phyloP scores from a whole-genome alignment of 2,329 filamentous ascomycete species.

The Pestalotiopsis sp. region DNA sequence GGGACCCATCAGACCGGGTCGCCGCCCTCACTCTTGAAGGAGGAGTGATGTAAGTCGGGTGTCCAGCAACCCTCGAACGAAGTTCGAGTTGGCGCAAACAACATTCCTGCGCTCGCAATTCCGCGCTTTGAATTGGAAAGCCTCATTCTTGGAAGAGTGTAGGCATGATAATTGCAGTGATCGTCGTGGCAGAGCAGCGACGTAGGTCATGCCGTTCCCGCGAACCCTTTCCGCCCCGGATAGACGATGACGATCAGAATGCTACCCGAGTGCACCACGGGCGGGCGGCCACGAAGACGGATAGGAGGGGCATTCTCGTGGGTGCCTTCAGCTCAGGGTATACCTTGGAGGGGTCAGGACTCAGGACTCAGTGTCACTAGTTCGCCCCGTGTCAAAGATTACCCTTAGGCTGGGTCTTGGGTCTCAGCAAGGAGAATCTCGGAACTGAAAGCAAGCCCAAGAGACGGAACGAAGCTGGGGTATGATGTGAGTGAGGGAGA shows the following conservation, averaged over 20 bases:
- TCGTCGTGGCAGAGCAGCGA: too few relatives aligned
- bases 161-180: too few relatives aligned
- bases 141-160: not conserved
- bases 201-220: not conserved
- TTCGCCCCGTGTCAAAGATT: constrained; percentile 5
- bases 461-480: not conserved
- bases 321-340: not conserved
- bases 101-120: not conserved
- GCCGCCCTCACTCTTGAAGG: not conserved
- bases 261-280: not conserved
- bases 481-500: not conserved
- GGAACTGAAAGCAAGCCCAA: not conserved
- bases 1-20: not conserved
- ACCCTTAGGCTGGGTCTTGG: not conserved
- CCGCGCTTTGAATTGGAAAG: not conserved
- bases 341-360: too few relatives aligned
- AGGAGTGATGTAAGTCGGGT: not conserved
- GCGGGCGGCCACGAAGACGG: not conserved
- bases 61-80: not conserved
- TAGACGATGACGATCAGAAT: not conserved
- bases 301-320: constrained; percentile 12
- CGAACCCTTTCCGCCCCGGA: not conserved
- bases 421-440: not conserved
- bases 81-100: not conserved
- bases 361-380: not conserved